phyloP scores from a whole-genome alignment of 805 yeast species.

The Monosporozyma servazzii region DNA sequence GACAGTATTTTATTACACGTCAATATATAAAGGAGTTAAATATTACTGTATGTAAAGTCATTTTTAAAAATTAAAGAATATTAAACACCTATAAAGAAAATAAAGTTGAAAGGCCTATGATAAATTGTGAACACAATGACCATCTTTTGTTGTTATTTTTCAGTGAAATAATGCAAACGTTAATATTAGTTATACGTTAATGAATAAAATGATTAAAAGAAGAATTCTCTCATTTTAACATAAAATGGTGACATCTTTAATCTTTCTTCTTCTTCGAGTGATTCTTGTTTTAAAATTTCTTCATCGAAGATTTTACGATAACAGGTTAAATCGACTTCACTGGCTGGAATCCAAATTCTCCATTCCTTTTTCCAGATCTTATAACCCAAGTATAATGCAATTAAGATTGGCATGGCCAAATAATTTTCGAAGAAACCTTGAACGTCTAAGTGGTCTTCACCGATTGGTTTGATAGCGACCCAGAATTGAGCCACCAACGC shows the following conservation, averaged over 20 bases:
- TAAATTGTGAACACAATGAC: neutral
- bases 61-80: neutral
- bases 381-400: constrained; percentile 37
- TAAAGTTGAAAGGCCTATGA: neutral
- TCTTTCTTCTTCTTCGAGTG: constrained; percentile 23
- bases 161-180: neutral
- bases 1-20: neutral
- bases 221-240: constrained; percentile 21
- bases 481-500: constrained; percentile 54
- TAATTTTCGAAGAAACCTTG: constrained; percentile 37
- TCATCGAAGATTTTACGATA: constrained; percentile 29
- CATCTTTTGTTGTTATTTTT: neutral
- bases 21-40: neutral
- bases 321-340: constrained; percentile 22
- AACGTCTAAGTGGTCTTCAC: constrained; percentile 30
- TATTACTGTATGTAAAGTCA: neutral
- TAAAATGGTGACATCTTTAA: constrained; percentile 21
- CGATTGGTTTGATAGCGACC: constrained; percentile 54
- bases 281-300: constrained; percentile 29
- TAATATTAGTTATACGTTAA: neutral
- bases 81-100: neutral
- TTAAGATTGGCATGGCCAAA: constrained; percentile 40
- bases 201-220: neutral
- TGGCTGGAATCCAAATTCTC: constrained; percentile 26
- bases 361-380: constrained; percentile 40